Evolutionary conservation across 306 rosid species (phyloP).

Genomic region (Heteromeles arbutifolia): DNA sequence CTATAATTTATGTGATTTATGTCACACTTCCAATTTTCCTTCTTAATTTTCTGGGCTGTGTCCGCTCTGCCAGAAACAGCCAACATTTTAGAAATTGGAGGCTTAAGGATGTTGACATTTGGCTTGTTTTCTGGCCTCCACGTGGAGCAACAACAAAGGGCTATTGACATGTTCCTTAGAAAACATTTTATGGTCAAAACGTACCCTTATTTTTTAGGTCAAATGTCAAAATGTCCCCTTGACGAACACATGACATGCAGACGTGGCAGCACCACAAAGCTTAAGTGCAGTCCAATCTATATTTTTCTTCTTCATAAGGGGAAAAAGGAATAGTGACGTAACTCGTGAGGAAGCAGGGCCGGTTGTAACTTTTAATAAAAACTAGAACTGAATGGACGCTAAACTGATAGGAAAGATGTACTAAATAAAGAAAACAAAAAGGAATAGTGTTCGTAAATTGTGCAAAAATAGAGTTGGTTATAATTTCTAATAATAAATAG

Average conservation of each 20-base stretch:
- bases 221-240: background rate
- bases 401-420: no score
- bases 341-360: background rate
- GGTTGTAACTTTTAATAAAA: no score
- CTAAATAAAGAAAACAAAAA: no score
- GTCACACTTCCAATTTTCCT: background rate
- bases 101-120: background rate
- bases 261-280: background rate
- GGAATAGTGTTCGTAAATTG: no score
- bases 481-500: no score
- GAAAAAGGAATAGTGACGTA: background rate
- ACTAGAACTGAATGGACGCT: no score
- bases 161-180: slow-evolving; percentile 13
- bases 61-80: background rate
- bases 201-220: background rate
- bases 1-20: background rate
- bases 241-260: background rate
- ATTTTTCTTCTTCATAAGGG: background rate
- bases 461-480: no score
- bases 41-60: background rate
- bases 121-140: slow-evolving; percentile 22
- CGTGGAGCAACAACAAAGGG: slow-evolving; percentile 38
- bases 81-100: background rate
- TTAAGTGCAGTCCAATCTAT: background rate
- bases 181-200: no score